Percentiles rank a stretch among this genome's conserved stretches.
Evolutionary conservation across 495 filamentous ascomycete species (phyloP).

Genomic region (Ascodesmis nigricans): DNA sequence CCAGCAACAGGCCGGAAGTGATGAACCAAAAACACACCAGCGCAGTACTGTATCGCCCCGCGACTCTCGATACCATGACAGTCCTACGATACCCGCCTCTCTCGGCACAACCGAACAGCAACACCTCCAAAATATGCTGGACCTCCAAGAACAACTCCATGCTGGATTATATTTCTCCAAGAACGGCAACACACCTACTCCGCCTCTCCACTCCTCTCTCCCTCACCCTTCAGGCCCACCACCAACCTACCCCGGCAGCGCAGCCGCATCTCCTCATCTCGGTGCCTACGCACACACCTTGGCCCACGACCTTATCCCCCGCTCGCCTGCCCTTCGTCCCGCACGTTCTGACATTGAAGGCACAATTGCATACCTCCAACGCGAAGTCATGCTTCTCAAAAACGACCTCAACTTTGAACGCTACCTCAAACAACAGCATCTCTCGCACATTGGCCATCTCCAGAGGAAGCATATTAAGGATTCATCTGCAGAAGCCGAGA

Average conservation of each 20-base stretch:
- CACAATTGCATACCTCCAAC: slow-evolving; percentile 36
- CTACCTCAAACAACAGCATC: slow-evolving; percentile 53
- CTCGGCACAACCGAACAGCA: slow-evolving; percentile 26
- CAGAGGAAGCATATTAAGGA: slow-evolving; percentile 44
- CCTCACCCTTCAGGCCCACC: slow-evolving; percentile 14
- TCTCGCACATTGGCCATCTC: slow-evolving; percentile 49
- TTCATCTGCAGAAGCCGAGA: slow-evolving; percentile 49
- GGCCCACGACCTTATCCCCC: slow-evolving; percentile 19
- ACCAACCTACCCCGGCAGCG: slow-evolving; percentile 16
- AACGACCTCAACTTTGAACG: slow-evolving; percentile 60
- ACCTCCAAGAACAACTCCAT: slow-evolving; percentile 29
- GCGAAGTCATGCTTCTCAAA: slow-evolving; percentile 40
- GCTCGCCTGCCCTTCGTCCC: slow-evolving; percentile 24
- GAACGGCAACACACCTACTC: slow-evolving; percentile 19
- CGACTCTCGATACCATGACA: slow-evolving; percentile 27
- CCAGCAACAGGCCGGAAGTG: slow-evolving; percentile 10
- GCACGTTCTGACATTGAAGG: slow-evolving; percentile 22
- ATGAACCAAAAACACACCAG: slow-evolving; percentile 11
- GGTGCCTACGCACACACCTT: slow-evolving; percentile 25
- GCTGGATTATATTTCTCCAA: slow-evolving; percentile 30
- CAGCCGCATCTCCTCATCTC: slow-evolving; percentile 22
- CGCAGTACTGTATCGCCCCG: slow-evolving; percentile 24
- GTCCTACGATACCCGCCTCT: slow-evolving; percentile 33
- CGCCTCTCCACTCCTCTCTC: slow-evolving; percentile 3
- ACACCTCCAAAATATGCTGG: slow-evolving; percentile 33